Conservation (phyloP, 306 rosid species). For the Nissolia schottii region DNA sequence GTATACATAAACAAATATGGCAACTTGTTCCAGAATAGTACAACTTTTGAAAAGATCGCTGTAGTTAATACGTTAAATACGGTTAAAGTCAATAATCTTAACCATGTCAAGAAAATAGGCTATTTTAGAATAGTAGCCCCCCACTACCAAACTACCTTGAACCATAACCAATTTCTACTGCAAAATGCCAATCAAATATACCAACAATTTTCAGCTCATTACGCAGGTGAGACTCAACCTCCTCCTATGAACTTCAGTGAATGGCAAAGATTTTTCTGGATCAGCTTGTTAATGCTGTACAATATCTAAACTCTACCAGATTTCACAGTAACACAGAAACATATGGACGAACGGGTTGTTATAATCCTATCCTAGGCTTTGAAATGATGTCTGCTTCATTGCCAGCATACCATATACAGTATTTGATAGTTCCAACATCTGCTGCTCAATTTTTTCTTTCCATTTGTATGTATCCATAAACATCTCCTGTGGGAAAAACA, state of each 20-base stretch:
- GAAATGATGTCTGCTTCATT: constrained; percentile 25
- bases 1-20: constrained; percentile 26
- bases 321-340: constrained; percentile 23
- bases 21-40: constrained; percentile 12
- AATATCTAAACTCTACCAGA: constrained; percentile 45
- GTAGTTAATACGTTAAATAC: constrained; percentile 8
- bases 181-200: constrained; percentile 28
- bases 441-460: constrained; percentile 76
- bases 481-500: constrained; percentile 57
- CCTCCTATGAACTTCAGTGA: constrained; percentile 28
- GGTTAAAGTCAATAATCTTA: constrained; percentile 20
- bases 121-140: not conserved
- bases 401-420: constrained; percentile 54
- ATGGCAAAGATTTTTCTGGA: constrained; percentile 20
- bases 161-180: constrained; percentile 25
- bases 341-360: constrained; percentile 13
- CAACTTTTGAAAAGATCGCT: constrained; percentile 4
- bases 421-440: constrained; percentile 58
- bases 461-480: constrained; percentile 66
- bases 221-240: constrained; percentile 24
- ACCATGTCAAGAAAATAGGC: constrained; percentile 16
- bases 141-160: constrained; percentile 14
- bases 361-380: constrained; percentile 37
- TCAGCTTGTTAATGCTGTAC: constrained; percentile 45
- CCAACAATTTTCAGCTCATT: constrained; percentile 39